A percentile compares a stretch with the other conserved stretches of the same genome.
Conservation (phyloP, 352 stramenopile genomes). For the Halophytophthora polymorphica region DNA sequence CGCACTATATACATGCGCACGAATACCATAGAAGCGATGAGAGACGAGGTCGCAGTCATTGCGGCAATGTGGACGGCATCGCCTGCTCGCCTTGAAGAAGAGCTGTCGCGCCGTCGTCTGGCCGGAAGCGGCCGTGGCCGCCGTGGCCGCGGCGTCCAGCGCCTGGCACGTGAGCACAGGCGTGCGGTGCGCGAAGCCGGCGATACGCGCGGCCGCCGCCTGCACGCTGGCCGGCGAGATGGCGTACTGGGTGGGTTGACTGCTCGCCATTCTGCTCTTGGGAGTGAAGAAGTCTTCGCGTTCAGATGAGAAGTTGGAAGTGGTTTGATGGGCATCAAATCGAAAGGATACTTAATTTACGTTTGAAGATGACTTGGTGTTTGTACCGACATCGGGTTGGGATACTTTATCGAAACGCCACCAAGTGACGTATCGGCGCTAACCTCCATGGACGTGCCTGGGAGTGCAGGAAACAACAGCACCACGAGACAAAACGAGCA, state of each 20-base stretch:
- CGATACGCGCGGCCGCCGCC: slow-evolving; percentile 45
- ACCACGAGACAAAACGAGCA: neutral
- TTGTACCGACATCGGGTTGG: too few relatives aligned
- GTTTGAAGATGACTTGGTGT: too few relatives aligned
- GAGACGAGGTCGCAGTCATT: neutral
- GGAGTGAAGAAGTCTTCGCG: neutral
- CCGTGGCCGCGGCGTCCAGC: slow-evolving; percentile 42
- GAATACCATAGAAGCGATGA: slow-evolving; percentile 1
- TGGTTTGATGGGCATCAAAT: neutral
- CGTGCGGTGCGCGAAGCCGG: slow-evolving; percentile 56
- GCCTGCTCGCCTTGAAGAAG: slow-evolving; percentile 59
- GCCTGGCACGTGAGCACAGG: slow-evolving; percentile 57
- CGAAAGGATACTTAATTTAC: neutral
- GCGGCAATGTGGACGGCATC: neutral
- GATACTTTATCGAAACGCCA: too few relatives aligned
- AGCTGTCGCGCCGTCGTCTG: slow-evolving; percentile 23
- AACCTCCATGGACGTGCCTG: too few relatives aligned
- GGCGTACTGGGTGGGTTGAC: slow-evolving; percentile 28
- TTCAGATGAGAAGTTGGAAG: neutral
- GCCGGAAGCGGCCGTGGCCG: slow-evolving; percentile 7
- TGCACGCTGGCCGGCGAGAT: slow-evolving; percentile 58
- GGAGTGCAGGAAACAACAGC: neutral
- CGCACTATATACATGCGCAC: slow-evolving; percentile 38
- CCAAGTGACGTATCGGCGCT: too few relatives aligned
- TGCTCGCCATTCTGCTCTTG: neutral